Conservation (phyloP, 139 green algal genomes). For the Raphidocelis subcapitata region DNA sequence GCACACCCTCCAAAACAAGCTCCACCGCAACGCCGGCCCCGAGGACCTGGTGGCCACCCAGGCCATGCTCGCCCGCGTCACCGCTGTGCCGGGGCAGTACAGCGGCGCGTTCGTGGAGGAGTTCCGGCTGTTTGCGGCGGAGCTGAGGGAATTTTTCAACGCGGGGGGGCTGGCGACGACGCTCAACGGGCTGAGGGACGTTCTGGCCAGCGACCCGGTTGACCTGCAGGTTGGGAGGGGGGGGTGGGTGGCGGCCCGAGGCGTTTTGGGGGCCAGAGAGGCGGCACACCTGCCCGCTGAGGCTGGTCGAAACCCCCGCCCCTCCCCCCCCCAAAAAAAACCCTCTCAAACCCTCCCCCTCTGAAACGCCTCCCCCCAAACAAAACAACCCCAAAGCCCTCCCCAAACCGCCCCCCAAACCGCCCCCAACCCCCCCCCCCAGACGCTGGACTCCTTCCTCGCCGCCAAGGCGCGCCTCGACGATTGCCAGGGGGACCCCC, state of each 20-base stretch:
- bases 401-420: too few relatives aligned
- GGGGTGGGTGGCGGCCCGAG: neutral
- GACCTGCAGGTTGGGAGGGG: constrained; percentile 37
- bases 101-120: constrained; percentile 82
- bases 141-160: constrained; percentile 98
- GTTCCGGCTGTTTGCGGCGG: constrained; percentile 85
- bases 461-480: constrained; percentile 3
- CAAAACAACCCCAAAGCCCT: too few relatives aligned
- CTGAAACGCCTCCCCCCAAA: too few relatives aligned
- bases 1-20: constrained; percentile 99
- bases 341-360: too few relatives aligned
- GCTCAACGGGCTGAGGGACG: constrained; percentile 5
- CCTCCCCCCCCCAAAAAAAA: too few relatives aligned
- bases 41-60: constrained; percentile 97
- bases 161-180: constrained; percentile 40
- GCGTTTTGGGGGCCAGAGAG: too few relatives aligned
- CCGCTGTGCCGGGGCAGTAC: constrained; percentile 58
- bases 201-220: constrained; percentile 20
- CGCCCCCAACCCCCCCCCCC: neutral
- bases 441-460: constrained; percentile 16
- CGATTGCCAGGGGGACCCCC: too few relatives aligned
- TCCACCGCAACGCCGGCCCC: constrained; percentile 94
- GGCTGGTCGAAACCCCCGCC: too few relatives aligned
- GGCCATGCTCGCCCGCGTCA: constrained; percentile 82
- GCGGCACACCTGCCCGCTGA: too few relatives aligned